phyloP scores from a whole-genome alignment of 2,329 filamentous ascomycete species.

The Fusarium sambucinum region DNA sequence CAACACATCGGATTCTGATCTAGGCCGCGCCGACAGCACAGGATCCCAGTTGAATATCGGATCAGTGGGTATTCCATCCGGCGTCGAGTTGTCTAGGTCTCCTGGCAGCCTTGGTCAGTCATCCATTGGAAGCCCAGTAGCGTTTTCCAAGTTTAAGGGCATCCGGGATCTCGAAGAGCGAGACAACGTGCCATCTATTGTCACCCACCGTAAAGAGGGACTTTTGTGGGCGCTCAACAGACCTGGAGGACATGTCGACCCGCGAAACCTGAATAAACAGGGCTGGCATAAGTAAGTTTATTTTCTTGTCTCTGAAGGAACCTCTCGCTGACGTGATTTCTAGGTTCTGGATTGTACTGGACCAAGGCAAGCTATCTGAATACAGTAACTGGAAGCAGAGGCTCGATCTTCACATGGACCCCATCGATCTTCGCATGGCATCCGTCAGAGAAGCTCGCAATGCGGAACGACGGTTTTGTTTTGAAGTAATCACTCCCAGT shows the following conservation, averaged over 20 bases:
- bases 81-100: conserved; percentile 66
- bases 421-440: conserved; percentile 95
- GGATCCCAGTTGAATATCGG: conserved; percentile 71
- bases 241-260: conserved; percentile 94
- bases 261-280: conserved; percentile 94
- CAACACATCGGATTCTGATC: conserved; percentile 73
- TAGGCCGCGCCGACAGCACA: conserved; percentile 80
- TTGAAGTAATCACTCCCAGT: conserved; percentile 97
- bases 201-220: conserved; percentile 86
- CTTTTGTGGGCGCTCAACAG: conserved; percentile 93
- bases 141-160: conserved; percentile 81
- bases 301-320: neutral
- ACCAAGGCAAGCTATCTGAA: conserved; percentile 95
- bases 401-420: conserved; percentile 96
- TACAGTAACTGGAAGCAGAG: conserved; percentile 99
- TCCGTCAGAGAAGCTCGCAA: conserved; percentile 96
- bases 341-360: conserved; percentile 98
- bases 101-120: conserved; percentile 65
- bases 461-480: conserved; percentile 94
- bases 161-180: conserved; percentile 93
- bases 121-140: conserved; percentile 63
- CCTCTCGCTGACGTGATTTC: conserved; percentile 34
- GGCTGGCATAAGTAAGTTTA: conserved; percentile 96
- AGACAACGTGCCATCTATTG: conserved; percentile 66
- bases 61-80: conserved; percentile 47